Base-by-base conservation (phyloP, 257 asterid genomes). In the Craterostigma plantagineum region DNA sequence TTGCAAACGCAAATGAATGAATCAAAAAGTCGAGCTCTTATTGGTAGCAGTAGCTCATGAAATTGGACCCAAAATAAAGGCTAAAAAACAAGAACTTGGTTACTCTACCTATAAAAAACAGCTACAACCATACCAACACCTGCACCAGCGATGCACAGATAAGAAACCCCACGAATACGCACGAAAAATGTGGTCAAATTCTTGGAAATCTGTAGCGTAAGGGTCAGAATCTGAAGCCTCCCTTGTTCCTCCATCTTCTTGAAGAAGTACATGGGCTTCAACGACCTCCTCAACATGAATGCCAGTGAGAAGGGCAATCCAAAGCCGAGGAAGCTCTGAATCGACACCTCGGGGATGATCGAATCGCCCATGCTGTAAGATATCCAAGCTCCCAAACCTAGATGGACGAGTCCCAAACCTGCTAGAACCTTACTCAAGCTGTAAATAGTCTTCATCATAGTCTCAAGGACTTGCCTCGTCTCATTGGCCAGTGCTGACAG, bases 211-310 rank as follows among this genome's bases (percentile, higher is more conserved):
- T 82, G 98, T 23, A 87, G 95, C 3, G 76, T 64, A 11, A 87
- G 91, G 10, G 93, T 87, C 57, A 87, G 39, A 56, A 82, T 82
- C 76, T 87, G 98, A 64, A 82, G 60, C 70, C 98, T 79, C 8
- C 87, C 71, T 37, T 74, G 86, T 56, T 90, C 95, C 76, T 82
- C 98, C 92, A 82, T 79, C 58, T 79, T 82, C 75, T 60, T 79
- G 46, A 82, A 79, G 74, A 87, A 90, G 63, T 64, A 57, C 80
- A 82, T 90, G 0, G 93, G 72, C 73, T 77, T 79, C 83, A 82
- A 56, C 0, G 91, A 64, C 23, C 84, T 56, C 53, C 95, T 64
- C 71, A 90, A 51, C 76, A 77, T 68, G 48, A 82, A 79, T 0
- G 91, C 98, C 61, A 77, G 1, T 12, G 95, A 70, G 42, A 82